A percentile compares a stretch with the other conserved stretches of the same genome.
Evolutionary conservation across 2,329 filamentous ascomycete genomes (phyloP).

Genomic region (Cladophialophora chaetospira): DNA sequence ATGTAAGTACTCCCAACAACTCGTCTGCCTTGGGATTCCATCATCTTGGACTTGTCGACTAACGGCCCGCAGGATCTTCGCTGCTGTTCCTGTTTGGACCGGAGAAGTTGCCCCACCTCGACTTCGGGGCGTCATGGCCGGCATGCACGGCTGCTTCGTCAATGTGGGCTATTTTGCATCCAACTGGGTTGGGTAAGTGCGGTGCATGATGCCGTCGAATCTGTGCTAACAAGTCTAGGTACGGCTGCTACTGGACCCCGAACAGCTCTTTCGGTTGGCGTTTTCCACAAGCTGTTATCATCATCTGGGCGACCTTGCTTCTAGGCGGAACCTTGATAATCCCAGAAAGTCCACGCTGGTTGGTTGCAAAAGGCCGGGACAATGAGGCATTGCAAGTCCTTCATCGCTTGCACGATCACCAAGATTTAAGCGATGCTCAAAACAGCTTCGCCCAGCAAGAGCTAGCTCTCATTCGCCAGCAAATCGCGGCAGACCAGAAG

Average conservation of each 20-base stretch:
- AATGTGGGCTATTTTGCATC: slow-evolving; percentile 43
- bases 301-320: slow-evolving; percentile 3
- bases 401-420: slow-evolving; percentile 12
- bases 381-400: slow-evolving; percentile 12
- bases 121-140: slow-evolving; percentile 36
- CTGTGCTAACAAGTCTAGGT: background rate
- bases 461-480: slow-evolving; percentile 12
- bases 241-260: slow-evolving; percentile 10
- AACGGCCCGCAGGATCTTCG: slow-evolving; percentile 1
- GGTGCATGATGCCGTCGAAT: background rate
- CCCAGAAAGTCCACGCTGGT: slow-evolving; percentile 22
- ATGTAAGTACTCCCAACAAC: no score
- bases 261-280: slow-evolving; percentile 12
- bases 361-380: slow-evolving; percentile 1
- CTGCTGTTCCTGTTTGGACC: slow-evolving; percentile 32
- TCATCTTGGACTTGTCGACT: no score
- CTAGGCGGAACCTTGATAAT: slow-evolving; percentile 15
- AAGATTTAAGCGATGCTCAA: slow-evolving; percentile 1
- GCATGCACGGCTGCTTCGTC: slow-evolving; percentile 41
- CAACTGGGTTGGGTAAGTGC: slow-evolving; percentile 44
- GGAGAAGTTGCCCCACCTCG: slow-evolving; percentile 35
- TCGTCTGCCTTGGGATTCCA: no score
- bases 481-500: slow-evolving; percentile 3
- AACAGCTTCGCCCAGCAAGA: slow-evolving; percentile 15
- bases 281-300: slow-evolving; percentile 16